A percentile compares a stretch with the other conserved stretches of the same genome.
These are phyloP conservation scores for Strobilomyces dryophilus DNA, from an alignment of 768 basidiomycete genomes.

Conservation along the genomic window DNA sequence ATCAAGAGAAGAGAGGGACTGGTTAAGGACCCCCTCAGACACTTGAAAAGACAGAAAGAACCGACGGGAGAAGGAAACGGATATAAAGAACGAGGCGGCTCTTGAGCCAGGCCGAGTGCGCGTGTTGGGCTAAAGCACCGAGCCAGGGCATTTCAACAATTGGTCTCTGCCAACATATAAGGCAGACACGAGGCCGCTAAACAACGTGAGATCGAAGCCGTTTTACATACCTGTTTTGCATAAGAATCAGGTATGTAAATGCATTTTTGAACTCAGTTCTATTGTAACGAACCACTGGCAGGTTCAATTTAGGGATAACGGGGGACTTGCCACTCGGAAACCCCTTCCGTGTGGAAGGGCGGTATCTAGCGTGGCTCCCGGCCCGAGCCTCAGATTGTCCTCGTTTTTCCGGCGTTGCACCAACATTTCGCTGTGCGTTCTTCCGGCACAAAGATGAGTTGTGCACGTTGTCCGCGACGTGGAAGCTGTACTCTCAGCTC, in stretches of 20 bases:
- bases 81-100: constrained; percentile 21
- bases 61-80: background rate
- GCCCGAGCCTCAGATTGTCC: constrained; percentile 21
- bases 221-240: constrained; percentile 16
- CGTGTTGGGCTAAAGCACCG: constrained; percentile 28
- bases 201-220: constrained; percentile 30
- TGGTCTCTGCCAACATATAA: constrained; percentile 27
- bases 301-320: constrained; percentile 27
- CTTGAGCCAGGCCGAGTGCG: constrained; percentile 25
- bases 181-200: constrained; percentile 34
- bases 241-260: constrained; percentile 15
- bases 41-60: constrained; percentile 2
- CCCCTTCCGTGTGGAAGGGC: constrained; percentile 6
- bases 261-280: constrained; percentile 19
- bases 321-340: constrained; percentile 14
- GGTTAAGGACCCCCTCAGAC: constrained; percentile 30
- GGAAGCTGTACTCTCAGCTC: constrained; percentile 5
- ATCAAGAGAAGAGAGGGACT: constrained; percentile 30
- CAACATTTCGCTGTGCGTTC: constrained; percentile 9
- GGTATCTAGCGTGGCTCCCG: constrained; percentile 3
- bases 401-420: constrained; percentile 27
- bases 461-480: constrained; percentile 10
- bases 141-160: constrained; percentile 18
- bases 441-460: background rate
- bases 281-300: background rate